phyloP scores from a whole-genome alignment of 225 moss, liverwort and hornwort species.

The Pseudoscleropodium purum region DNA sequence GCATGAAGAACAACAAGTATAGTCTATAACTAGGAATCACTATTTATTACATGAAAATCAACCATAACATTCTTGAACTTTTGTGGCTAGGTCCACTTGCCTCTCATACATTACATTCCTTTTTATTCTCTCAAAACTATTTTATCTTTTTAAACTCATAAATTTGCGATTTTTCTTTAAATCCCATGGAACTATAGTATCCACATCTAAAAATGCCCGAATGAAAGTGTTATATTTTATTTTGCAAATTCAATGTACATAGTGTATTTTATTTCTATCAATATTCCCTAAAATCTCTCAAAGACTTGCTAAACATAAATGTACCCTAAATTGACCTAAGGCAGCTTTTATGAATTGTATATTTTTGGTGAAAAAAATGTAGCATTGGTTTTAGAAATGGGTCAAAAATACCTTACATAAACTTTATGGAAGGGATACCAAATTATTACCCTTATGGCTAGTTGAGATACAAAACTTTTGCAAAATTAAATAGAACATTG shows the following conservation, averaged over 20 bases:
- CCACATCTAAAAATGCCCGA: rapidly evolving
- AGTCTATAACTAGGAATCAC: background rate
- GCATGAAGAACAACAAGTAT: background rate
- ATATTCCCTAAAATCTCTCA: background rate
- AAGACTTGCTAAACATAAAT: background rate
- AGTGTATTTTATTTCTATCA: background rate
- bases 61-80: background rate
- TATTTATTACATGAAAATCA: background rate
- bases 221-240: background rate
- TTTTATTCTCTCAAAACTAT: background rate
- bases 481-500: background rate
- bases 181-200: background rate
- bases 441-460: background rate
- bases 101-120: background rate
- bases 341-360: background rate
- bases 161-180: background rate
- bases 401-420: background rate
- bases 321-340: background rate
- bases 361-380: background rate
- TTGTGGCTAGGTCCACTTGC: background rate
- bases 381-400: background rate
- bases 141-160: background rate
- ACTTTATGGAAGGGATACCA: background rate
- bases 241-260: background rate
- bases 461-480: background rate